These are phyloP conservation scores for Candida sp. DNA, from an alignment of 1,139 yeast genomes.

Conservation along the genomic window DNA sequence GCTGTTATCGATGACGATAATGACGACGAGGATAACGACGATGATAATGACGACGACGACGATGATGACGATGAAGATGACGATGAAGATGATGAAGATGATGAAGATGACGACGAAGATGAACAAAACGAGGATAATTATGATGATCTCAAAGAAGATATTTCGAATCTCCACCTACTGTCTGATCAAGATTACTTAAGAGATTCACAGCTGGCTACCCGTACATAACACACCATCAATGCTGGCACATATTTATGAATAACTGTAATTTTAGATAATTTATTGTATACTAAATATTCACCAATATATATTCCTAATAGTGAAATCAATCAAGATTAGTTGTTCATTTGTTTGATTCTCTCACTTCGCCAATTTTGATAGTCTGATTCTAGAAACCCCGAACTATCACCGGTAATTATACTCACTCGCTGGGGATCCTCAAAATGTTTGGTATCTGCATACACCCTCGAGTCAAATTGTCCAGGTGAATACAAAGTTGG, in stretches of 20 bases:
- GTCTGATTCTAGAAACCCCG: conserved; percentile 41
- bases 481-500: not conserved
- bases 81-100: conserved; percentile 39
- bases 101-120: conserved; percentile 32
- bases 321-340: not conserved
- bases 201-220: not conserved
- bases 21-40: conserved; percentile 31
- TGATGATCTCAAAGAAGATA: conserved; percentile 3
- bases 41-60: conserved; percentile 41
- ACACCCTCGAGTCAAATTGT: not conserved
- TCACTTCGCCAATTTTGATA: conserved; percentile 42
- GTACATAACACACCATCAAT: not conserved
- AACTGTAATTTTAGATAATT: not conserved
- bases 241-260: not conserved
- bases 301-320: conserved; percentile 1
- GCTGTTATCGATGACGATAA: conserved; percentile 34
- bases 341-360: conserved; percentile 30
- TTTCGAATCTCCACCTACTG: conserved; percentile 1
- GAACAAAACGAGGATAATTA: conserved; percentile 12
- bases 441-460: not conserved
- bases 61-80: conserved; percentile 47
- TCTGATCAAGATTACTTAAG: not conserved
- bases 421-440: conserved; percentile 12
- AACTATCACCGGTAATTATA: conserved; percentile 28
- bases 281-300: not conserved